A percentile compares a stretch with the other conserved stretches of the same genome.
These are phyloP conservation scores for Nicotiana rustica DNA, from an alignment of 305 asterid genomes.

Conservation along the genomic window DNA sequence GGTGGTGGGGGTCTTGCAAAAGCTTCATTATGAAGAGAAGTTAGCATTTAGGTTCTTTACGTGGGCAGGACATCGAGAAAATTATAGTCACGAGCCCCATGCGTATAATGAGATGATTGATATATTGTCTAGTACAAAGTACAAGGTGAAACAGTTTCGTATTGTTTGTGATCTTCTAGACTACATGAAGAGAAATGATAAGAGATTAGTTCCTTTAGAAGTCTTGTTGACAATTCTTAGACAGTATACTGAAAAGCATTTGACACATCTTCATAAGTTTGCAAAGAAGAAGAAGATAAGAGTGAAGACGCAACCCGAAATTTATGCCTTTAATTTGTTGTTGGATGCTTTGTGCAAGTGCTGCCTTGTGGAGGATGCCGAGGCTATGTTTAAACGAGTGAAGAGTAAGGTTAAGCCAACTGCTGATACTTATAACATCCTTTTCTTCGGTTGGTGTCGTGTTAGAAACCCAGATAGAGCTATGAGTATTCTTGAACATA, in stretches of 20 bases:
- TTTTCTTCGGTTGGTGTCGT: constrained; percentile 94
- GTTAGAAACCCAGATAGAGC: constrained; percentile 76
- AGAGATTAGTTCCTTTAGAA: constrained; percentile 71
- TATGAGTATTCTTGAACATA: constrained; percentile 74
- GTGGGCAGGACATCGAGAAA: constrained; percentile 80
- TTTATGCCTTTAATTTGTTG: constrained; percentile 74
- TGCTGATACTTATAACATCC: constrained; percentile 75
- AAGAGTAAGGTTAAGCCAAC: constrained; percentile 68
- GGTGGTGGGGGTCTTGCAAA: constrained; percentile 69
- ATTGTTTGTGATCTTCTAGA: constrained; percentile 83
- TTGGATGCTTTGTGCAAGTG: constrained; percentile 91
- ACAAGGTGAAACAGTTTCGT: constrained; percentile 83
- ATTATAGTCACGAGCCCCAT: constrained; percentile 75
- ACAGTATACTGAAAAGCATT: constrained; percentile 74
- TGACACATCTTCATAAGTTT: constrained; percentile 85
- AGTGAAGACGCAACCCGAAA: constrained; percentile 89
- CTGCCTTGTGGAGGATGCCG: constrained; percentile 84
- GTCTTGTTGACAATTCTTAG: constrained; percentile 67
- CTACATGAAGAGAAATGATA: constrained; percentile 75
- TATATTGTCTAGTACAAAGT: constrained; percentile 77
- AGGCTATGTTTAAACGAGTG: constrained; percentile 66
- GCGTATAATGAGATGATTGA: constrained; percentile 81
- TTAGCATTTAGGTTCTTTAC: constrained; percentile 85
- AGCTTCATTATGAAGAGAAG: constrained; percentile 80
- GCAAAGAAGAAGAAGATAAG: constrained; percentile 84